These are phyloP conservation scores for Fusarium stilboides DNA, from an alignment of 2,329 filamentous ascomycete genomes.

Conservation along the genomic window DNA sequence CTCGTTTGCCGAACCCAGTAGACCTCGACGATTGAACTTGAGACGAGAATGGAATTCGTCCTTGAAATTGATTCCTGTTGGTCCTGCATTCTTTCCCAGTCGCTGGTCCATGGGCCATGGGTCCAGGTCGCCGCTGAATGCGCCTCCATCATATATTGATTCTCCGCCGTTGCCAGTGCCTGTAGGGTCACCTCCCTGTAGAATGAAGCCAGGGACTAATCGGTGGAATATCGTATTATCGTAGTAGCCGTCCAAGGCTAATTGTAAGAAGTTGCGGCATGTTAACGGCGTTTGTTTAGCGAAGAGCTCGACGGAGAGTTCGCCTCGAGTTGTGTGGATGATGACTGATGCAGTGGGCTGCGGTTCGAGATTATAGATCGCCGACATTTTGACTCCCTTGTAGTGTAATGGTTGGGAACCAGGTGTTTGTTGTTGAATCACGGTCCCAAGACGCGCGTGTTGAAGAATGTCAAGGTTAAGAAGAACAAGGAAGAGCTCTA, in stretches of 20 bases:
- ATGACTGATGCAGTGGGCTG: conserved; percentile 94
- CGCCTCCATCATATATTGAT: conserved; percentile 90
- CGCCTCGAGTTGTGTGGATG: conserved; percentile 90
- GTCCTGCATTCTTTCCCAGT: conserved; percentile 72
- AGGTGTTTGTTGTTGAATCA: conserved; percentile 7
- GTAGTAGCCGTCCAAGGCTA: conserved; percentile 96
- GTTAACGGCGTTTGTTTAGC: conserved; percentile 93
- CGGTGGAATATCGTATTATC: conserved; percentile 95
- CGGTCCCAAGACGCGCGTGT: conserved; percentile 21
- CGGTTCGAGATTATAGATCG: conserved; percentile 94
- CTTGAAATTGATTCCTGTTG: conserved; percentile 73
- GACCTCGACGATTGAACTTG: conserved; percentile 91
- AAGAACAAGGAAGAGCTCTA: conserved; percentile 28
- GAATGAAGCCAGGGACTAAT: conserved; percentile 89
- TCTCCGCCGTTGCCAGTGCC: conserved; percentile 93
- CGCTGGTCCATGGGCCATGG: conserved; percentile 78
- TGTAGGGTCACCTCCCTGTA: conserved; percentile 95
- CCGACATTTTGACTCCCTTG: conserved; percentile 74
- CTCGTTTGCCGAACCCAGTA: conserved; percentile 97
- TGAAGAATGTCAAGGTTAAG: conserved; percentile 12
- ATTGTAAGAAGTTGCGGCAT: conserved; percentile 95
- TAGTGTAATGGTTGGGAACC: neutral
- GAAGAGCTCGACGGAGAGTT: conserved; percentile 93
- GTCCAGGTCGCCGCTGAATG: conserved; percentile 80
- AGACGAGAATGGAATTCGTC: conserved; percentile 95